phyloP scores from a whole-genome alignment of 768 basidiomycete genomes.

The Leccinum truebloodii region DNA sequence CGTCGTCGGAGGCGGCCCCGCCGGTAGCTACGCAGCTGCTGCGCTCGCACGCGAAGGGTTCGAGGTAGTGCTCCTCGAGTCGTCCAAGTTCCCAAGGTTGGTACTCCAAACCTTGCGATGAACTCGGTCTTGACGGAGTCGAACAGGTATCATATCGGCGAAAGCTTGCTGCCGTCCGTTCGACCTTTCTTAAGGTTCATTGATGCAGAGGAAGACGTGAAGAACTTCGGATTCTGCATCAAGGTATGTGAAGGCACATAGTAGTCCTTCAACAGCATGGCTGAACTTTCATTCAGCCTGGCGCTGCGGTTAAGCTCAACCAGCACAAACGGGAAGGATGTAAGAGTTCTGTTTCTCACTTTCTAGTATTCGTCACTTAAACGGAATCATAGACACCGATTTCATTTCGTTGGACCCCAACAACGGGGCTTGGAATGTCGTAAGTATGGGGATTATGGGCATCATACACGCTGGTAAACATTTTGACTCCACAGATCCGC shows the following conservation, averaged over 20 bases:
- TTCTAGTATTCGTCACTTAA: not conserved
- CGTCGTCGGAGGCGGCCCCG: constrained; percentile 15
- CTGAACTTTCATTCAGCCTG: not conserved
- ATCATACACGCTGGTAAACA: not conserved
- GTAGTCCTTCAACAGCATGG: not conserved
- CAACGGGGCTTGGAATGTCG: not conserved
- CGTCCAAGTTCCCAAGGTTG: constrained; percentile 14
- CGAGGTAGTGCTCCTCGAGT: constrained; percentile 9
- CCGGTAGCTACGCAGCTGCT: constrained; percentile 12
- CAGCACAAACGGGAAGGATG: not conserved
- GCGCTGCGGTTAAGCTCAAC: not conserved
- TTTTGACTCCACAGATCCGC: not conserved
- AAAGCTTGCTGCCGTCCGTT: constrained; percentile 11
- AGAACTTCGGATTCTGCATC: constrained; percentile 7
- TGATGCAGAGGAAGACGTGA: constrained; percentile 7
- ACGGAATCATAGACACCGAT: not conserved
- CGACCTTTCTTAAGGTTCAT: constrained; percentile 12
- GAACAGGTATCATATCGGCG: constrained; percentile 19
- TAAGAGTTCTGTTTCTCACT: not conserved
- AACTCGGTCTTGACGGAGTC: not conserved
- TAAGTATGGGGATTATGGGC: not conserved
- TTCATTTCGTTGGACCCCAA: not conserved
- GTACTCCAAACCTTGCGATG: not conserved
- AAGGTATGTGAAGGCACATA: not conserved
- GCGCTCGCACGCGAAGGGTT: constrained; percentile 16